phyloP scores from a whole-genome alignment of 2,329 filamentous ascomycete species.

The Ascochyta lentis region DNA sequence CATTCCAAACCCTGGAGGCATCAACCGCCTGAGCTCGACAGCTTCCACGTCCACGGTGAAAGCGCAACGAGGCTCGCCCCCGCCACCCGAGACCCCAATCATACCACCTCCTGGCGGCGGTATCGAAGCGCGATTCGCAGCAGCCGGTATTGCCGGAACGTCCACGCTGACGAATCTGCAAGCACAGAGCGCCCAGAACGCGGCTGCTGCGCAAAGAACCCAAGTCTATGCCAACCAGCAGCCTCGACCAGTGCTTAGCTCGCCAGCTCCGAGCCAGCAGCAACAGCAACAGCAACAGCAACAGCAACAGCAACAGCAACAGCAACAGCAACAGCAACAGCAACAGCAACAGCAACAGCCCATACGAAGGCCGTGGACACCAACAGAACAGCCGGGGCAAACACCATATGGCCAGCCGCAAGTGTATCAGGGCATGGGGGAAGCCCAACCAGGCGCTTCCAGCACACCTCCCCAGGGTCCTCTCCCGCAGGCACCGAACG shows the following conservation, averaged over 20 bases:
- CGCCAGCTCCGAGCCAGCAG: conserved; percentile 50
- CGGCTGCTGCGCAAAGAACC: conserved; percentile 79
- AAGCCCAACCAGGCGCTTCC: conserved; percentile 57
- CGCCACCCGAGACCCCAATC: conserved; percentile 89
- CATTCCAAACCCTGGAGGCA: conserved; percentile 59
- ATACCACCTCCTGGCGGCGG: conserved; percentile 78
- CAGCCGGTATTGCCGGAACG: conserved; percentile 86
- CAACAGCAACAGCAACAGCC: conserved; percentile 40
- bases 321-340: conserved; percentile 43
- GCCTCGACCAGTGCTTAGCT: conserved; percentile 57
- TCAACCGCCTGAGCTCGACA: conserved; percentile 75
- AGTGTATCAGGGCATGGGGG: conserved; percentile 85
- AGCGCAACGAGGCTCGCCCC: conserved; percentile 89
- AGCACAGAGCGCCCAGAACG: conserved; percentile 77
- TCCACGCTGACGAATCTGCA: conserved; percentile 79
- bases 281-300: conserved; percentile 42
- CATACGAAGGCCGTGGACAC: conserved; percentile 82
- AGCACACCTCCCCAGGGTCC: conserved; percentile 50
- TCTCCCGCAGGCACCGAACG: conserved; percentile 36
- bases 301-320: conserved; percentile 40
- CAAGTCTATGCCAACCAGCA: conserved; percentile 70
- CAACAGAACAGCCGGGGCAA: conserved; percentile 85
- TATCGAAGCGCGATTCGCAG: conserved; percentile 90
- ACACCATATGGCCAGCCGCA: conserved; percentile 89
- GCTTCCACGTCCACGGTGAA: conserved; percentile 93